Evolutionary conservation across 2,329 filamentous ascomycete genomes (phyloP), one percentile per base, ranked within the genome.

Genomic region (Falciphora oryzae): DNA sequence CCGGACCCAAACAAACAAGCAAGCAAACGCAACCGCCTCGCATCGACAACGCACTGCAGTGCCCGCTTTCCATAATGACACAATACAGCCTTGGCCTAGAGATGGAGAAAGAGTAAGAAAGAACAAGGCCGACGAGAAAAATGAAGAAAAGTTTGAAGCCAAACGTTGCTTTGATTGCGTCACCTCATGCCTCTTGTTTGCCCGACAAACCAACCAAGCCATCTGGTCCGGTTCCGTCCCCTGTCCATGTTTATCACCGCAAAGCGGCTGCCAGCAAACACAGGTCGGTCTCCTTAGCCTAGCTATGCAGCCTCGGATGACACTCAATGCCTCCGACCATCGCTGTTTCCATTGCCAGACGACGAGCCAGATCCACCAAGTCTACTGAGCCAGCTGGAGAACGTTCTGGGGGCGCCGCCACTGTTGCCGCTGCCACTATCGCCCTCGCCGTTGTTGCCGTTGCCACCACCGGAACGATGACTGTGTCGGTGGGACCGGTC

Each of bases 401-500:
- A 22, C n/a, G 16, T 22, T 32, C 32, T 38, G 25, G 59, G 25
- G 27, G 50, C 65, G 38, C 65, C 59, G 5, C 25, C 31, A 27
- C 63, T 63, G 11, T 57, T 29, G 11, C 53, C 61, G 35, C 61
- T 65, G 3, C 32, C 14, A 5, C 59, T 61, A 35, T 62, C 62
- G 32, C 64, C 60, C 16, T 32, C 56, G 58, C 44, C 63, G 31
- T 38, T 53, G 27, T 32, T 65, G 50, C 65, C 67, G 38, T 65
- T 67, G 64, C 66, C 67, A 61, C 63, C 29, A 44, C 65, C n/a
- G 22, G 38, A 16, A 65, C 61, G 59, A 66, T 69, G 64, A 65
- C 66, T 16, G 56, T 63, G 57, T 60, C 65, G 27, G 65, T 69
- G 22, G 65, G 66, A 22, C 57, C 59, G n/a, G 64, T 31, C 11